Evolutionary conservation across 1,139 yeast species (phyloP), one percentile per base, ranked within the genome.

Genomic region (Nakaseomyces kungkrabaensis): DNA sequence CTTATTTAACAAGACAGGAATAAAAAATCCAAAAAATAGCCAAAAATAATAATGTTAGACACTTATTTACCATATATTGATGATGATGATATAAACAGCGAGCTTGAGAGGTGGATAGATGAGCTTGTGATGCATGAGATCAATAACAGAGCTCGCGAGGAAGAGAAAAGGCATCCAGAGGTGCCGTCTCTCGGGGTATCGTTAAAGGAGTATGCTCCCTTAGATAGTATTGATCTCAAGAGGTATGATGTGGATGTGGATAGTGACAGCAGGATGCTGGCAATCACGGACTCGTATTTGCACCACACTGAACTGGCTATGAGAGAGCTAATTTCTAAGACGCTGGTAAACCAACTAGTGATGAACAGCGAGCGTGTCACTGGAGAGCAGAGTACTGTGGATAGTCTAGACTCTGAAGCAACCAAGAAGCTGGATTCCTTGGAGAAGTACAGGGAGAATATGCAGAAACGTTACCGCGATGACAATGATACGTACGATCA

Each of bases 281-380:
- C 54, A 6, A 53, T 53, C n/a, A 40, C 53, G 8, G 57, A 55
- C 45, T 46, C 60, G 9, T 63, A 61, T 43, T 45, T 61, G 46
- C 52, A 57, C 37, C 67, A 63, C 52, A 61, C 63, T 41, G 55
- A 57, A 40, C 43, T 60, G 17, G 50, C 51, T 11, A 47, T 63
- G 34, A 42, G 52, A 26, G 46, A 50, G 9, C 47, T 59, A 32
- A 26, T 63, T 32, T 53, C 61, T 4, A 50, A 52, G 47, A 62
- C 67, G 5, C 26, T 60, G n/a, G 50, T 56, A 31, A 60, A 56
- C 36, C 68, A 63, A 43, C 60, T 66, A 63, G 57, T 55, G 4
- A 48, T 61, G 4, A 60, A 59, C 48, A 60, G 56, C 43, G 62
- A 59, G 25, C 56, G 51, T 37, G 25, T 31, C 25, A 36, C 34